These are phyloP conservation scores for Trichomonascaceae sp. DNA, from an alignment of 1,139 yeast species.

Conservation along the genomic window DNA sequence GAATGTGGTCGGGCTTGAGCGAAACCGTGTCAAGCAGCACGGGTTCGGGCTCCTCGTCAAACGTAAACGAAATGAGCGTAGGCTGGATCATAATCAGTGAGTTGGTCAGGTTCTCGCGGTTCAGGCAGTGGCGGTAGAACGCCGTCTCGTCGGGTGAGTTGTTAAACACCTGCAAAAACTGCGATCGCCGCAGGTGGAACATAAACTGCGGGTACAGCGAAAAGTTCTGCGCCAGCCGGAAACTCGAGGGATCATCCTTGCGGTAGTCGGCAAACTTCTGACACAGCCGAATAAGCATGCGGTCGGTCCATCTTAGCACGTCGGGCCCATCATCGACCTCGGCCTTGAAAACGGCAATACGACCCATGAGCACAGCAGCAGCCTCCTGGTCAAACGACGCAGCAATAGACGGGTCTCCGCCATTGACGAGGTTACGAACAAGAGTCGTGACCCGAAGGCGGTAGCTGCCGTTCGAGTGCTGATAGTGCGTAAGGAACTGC, in stretches of 20 bases:
- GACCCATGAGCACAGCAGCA: conserved; percentile 90
- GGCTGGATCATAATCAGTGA: conserved; percentile 97
- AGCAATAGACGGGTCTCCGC: conserved; percentile 39
- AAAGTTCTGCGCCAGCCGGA: conserved; percentile 65
- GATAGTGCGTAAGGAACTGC: conserved; percentile 70
- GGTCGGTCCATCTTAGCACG: conserved; percentile 75
- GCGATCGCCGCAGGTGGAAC: conserved; percentile 92
- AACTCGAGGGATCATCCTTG: conserved; percentile 62
- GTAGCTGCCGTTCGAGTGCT: conserved; percentile 45
- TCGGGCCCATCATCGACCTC: conserved; percentile 62
- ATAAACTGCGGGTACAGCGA: conserved; percentile 91
- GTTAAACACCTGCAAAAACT: conserved; percentile 90
- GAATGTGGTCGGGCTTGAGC: conserved; percentile 75
- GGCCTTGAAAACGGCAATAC: conserved; percentile 83
- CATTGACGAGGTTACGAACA: conserved; percentile 44
- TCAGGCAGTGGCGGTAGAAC: conserved; percentile 83
- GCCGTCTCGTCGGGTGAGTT: conserved; percentile 99
- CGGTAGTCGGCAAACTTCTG: conserved; percentile 79
- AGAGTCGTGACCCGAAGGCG: conserved; percentile 88
- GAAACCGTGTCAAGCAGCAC: conserved; percentile 92
- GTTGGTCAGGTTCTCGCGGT: conserved; percentile 83
- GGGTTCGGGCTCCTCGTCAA: conserved; percentile 71
- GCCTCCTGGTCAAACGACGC: conserved; percentile 95
- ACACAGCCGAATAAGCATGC: conserved; percentile 72
- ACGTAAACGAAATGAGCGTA: conserved; percentile 74